Evolutionary conservation across 768 basidiomycete genomes (phyloP).

Genomic region (Brasilioporus rufonigricans): DNA sequence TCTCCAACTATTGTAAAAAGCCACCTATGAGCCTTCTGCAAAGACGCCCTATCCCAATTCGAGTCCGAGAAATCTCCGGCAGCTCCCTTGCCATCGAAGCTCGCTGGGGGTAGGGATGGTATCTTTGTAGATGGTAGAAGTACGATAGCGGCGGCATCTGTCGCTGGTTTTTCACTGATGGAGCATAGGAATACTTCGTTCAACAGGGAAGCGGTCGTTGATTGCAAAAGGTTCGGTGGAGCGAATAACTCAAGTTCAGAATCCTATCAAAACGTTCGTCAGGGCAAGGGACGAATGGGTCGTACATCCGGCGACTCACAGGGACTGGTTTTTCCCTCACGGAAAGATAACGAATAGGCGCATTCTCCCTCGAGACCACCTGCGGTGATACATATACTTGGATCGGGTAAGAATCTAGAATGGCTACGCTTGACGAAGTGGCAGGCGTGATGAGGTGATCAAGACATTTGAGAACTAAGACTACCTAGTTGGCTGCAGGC

Average conservation of each 20-base stretch:
- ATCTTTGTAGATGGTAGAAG: conserved; percentile 50
- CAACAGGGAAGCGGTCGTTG: conserved; percentile 54
- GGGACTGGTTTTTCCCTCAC: conserved; percentile 15
- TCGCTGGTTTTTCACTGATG: not conserved
- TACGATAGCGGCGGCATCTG: conserved; percentile 26
- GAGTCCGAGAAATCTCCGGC: conserved; percentile 25
- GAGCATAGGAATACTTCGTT: conserved; percentile 19
- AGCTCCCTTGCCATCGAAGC: conserved; percentile 32
- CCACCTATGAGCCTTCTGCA: conserved; percentile 37
- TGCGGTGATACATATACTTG: conserved; percentile 44
- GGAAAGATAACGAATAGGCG: conserved; percentile 55
- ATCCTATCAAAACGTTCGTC: conserved; percentile 26
- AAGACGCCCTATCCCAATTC: conserved; percentile 35
- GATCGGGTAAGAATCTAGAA: conserved; percentile 53
- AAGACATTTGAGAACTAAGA: not conserved
- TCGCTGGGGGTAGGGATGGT: conserved; percentile 40
- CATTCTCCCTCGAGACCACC: conserved; percentile 36
- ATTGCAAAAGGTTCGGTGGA: conserved; percentile 57
- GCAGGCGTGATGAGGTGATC: not conserved
- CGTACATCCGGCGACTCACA: conserved; percentile 1
- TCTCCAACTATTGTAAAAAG: conserved; percentile 36
- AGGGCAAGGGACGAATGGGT: not conserved
- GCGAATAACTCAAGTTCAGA: conserved; percentile 38
- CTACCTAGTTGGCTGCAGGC: conserved; percentile 48
- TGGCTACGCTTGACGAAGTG: conserved; percentile 36